Base-by-base conservation (phyloP, 225 moss, liverwort and hornwort species). In the Marchantia paleacea region DNA sequence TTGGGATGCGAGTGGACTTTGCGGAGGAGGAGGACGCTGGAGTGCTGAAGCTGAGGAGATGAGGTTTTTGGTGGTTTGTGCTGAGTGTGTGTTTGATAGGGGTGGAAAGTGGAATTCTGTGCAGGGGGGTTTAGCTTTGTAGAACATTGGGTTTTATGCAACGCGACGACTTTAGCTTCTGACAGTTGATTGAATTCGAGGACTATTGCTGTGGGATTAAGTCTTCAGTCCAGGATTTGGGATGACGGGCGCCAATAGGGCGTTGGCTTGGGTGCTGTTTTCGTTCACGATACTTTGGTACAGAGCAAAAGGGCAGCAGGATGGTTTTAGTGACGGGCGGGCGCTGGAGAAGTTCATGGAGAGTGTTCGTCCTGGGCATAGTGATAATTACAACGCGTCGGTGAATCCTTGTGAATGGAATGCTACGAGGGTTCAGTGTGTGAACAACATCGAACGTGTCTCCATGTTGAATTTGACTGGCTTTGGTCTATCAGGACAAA, bases 1-100 rank as follows among this genome's bases (percentile, higher is more conserved):
- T 77, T 50, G 62, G 48, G 50, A 13, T 63, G 61, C 47, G 63
- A n/a, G 48, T 47, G 29, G 12, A 4, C 24, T 62, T 31, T 16
- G 57, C 61, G 19, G 75, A 54, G 20, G 52, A n/a, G 19, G 51
- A 51, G 72, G 71, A 58, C 57, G 57, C n/a, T 77, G 57, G 75
- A 39, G 57, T 58, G 48, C 19, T 0, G 63, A 49, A 49, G 48
- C 39, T n/a, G 77, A 77, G 28, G 77, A 50, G 48, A 77, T 63
- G 61, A 63, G 22, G n/a, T 64, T 12, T 10, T 64, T 24, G 62
- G 62, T 61, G 1, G 48, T 7, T 9, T 24, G 62, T 62, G 18
- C 5, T 30, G 62, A 47, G 19, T 77, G 47, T 10, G 77, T 62
- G 31, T 48, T 77, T 25, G 77, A 77, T 28, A 77, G 61, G 63